phyloP scores from a whole-genome alignment of 1,139 yeast genomes.

The Pichiaceae sp. region DNA sequence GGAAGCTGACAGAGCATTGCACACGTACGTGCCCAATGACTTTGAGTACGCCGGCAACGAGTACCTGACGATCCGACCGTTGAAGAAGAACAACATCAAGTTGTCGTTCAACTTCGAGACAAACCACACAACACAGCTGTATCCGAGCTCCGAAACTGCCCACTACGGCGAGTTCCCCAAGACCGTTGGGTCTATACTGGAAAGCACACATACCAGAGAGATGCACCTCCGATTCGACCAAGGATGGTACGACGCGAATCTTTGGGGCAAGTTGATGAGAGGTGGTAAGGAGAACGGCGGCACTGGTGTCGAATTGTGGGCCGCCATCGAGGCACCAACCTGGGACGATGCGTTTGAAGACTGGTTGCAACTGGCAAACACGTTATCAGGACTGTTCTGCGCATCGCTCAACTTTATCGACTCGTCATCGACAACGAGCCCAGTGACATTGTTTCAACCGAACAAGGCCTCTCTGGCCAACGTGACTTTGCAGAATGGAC shows the following conservation, averaged over 20 bases:
- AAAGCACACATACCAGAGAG: constrained; percentile 59
- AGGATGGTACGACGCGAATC: constrained; percentile 91
- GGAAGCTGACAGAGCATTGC: not conserved
- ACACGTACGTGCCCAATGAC: not conserved
- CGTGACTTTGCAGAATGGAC: constrained; percentile 26
- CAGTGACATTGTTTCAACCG: constrained; percentile 41
- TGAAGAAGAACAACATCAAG: constrained; percentile 60
- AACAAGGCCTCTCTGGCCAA: constrained; percentile 11
- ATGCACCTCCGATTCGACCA: constrained; percentile 81
- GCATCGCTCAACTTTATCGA: constrained; percentile 91
- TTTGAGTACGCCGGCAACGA: constrained; percentile 46
- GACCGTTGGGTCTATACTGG: constrained; percentile 70
- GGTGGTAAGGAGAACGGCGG: constrained; percentile 79
- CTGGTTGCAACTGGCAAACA: constrained; percentile 70
- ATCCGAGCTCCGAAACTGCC: constrained; percentile 21
- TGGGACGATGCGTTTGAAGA: constrained; percentile 46
- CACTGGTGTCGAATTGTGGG: constrained; percentile 93
- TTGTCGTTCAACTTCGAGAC: constrained; percentile 63
- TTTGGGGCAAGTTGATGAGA: constrained; percentile 79
- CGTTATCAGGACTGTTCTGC: constrained; percentile 87
- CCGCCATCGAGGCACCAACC: constrained; percentile 61
- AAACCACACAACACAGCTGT: constrained; percentile 36
- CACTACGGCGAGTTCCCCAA: constrained; percentile 77
- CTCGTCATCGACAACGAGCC: constrained; percentile 68
- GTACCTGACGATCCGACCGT: constrained; percentile 50